phyloP scores from a whole-genome alignment of 2,329 filamentous ascomycete species.

The Samsoniella hepiali region DNA sequence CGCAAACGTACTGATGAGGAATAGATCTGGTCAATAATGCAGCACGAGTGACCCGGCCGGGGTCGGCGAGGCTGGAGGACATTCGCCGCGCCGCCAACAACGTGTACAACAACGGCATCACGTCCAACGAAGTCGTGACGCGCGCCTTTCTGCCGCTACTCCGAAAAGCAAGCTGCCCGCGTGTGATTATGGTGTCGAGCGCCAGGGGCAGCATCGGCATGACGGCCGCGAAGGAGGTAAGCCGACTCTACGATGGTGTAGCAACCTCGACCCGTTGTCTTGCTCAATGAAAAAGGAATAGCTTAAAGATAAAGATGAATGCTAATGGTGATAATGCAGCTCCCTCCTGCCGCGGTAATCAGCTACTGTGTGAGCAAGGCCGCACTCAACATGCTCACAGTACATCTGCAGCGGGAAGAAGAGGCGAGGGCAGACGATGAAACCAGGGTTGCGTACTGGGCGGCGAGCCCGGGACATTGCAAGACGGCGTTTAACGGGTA shows the following conservation, averaged over 20 bases:
- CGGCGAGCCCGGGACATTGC: slow-evolving; percentile 22
- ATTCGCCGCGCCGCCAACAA: slow-evolving; percentile 15
- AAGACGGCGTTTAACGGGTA: slow-evolving; percentile 24
- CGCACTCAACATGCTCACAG: slow-evolving; percentile 24
- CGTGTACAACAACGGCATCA: slow-evolving; percentile 23
- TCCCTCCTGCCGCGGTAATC: not conserved
- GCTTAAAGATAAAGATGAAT: not conserved
- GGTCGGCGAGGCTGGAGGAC: slow-evolving; percentile 15
- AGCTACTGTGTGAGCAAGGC: slow-evolving; percentile 23
- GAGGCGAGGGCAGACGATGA: slow-evolving; percentile 9
- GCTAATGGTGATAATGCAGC: not conserved
- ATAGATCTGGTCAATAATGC: slow-evolving; percentile 6
- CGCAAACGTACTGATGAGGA: no score
- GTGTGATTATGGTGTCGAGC: slow-evolving; percentile 24
- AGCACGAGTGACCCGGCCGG: slow-evolving; percentile 17
- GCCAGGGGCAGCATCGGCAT: slow-evolving; percentile 21
- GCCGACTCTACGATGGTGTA: not conserved
- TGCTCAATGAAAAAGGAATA: no score
- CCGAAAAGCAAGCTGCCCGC: not conserved
- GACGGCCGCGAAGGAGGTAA: slow-evolving; percentile 21
- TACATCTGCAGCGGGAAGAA: slow-evolving; percentile 21
- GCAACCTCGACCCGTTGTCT: no score
- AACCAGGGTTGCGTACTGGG: slow-evolving; percentile 21
- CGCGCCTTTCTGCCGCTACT: slow-evolving; percentile 20
- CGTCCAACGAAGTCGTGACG: slow-evolving; percentile 21